phyloP scores from a whole-genome alignment of 306 rosid species.

The Prosopis cineraria region DNA sequence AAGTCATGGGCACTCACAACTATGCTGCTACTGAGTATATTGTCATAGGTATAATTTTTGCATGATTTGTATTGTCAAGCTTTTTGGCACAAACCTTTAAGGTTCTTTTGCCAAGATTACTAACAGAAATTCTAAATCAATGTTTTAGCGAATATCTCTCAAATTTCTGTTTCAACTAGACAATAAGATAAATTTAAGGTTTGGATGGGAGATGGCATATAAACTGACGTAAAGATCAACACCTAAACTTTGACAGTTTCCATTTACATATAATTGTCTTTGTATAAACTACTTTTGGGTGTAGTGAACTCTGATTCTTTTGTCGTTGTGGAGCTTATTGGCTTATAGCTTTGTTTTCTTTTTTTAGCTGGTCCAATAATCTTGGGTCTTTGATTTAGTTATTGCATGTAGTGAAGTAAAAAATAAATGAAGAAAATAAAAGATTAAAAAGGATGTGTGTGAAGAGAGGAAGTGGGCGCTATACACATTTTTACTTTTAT shows the following conservation, averaged over 20 bases:
- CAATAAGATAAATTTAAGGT: background rate
- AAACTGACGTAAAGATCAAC: conserved; percentile 8
- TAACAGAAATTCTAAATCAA: conserved; percentile 9
- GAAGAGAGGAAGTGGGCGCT: too few relatives aligned
- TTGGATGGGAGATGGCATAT: background rate
- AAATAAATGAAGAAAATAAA: too few relatives aligned
- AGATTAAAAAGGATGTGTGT: too few relatives aligned
- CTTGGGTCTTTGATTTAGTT: background rate
- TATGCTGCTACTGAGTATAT: conserved; percentile 97
- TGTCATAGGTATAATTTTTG: conserved; percentile 66
- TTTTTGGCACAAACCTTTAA: background rate
- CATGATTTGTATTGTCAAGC: conserved; percentile 18
- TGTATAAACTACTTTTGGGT: background rate
- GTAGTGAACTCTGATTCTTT: background rate
- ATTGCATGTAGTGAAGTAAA: too few relatives aligned
- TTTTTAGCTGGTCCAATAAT: background rate
- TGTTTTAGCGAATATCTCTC: background rate
- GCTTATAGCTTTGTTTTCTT: background rate
- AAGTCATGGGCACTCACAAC: conserved; percentile 88
- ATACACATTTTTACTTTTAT: too few relatives aligned
- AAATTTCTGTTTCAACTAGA: background rate
- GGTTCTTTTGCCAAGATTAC: background rate
- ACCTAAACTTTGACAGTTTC: conserved; percentile 1
- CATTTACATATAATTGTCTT: background rate
- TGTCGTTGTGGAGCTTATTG: background rate